Evolutionary conservation across 495 filamentous ascomycete genomes (phyloP), one percentile per base, ranked within the genome.

Genomic region (Penicillium verhagenii): DNA sequence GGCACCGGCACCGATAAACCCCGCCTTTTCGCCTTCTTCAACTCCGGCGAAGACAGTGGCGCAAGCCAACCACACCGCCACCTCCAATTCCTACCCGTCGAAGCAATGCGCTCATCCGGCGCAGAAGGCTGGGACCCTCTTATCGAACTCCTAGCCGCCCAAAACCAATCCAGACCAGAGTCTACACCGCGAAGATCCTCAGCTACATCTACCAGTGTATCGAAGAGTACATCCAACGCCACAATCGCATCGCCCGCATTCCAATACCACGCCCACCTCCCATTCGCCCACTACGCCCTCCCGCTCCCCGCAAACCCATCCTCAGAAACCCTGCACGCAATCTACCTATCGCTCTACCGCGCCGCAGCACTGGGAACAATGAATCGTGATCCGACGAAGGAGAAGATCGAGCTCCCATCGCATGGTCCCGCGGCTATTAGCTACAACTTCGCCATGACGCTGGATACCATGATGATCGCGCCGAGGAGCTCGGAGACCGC

Each of bases 1-100:
- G 9, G 35, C 58, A 47, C 31, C 45, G n/a, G 16, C 21, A 21
- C 26, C 8, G 18, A 33, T 0, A 19, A 29, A 18, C 33, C 46
- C 4, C 35, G 68, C 45, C 69, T 95, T 1, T 92, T 86, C 61
- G 88, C 84, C 11, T 95, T 94, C 69, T 95, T 91, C 76, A 95
- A 95, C 61, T 89, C 85, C 24, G 90, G 90, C 9, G 70, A 79
- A 1, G 76, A 86, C 46, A 90, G 85, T n/a, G 90, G 90, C 0
- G 88, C 89, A 5, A 88, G 84, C 49, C 89, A 95, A 68, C 81
- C 87, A 1, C 90, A 93, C 68, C 72, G 90, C 16, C 90, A 95
- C 61, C 54, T 95, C 3, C 90, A 95, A 65, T 83, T 95, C 28
- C 71, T 93, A 2, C 87, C 88, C 0, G 79, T 91, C 0, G 81